Evolutionary conservation across 768 basidiomycete species (phyloP).

Genomic region (Calvatia gigantea): DNA sequence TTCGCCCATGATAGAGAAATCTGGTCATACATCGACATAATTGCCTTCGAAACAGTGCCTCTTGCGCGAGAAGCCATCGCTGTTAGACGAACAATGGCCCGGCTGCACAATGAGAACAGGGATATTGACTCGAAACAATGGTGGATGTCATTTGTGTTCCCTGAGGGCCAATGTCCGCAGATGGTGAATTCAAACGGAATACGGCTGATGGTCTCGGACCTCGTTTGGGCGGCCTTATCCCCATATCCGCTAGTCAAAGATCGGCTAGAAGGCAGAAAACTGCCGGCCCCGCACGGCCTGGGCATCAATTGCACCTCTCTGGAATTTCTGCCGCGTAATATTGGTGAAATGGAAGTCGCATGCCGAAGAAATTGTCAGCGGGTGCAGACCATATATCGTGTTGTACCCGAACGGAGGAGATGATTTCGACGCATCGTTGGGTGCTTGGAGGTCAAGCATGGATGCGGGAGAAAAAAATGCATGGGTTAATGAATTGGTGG

Average conservation of each 20-base stretch:
- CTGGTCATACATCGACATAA: constrained; percentile 56
- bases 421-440: constrained; percentile 43
- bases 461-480: constrained; percentile 15
- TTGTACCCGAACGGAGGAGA: constrained; percentile 73
- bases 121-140: constrained; percentile 55
- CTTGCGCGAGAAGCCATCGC: constrained; percentile 61
- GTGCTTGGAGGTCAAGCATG: constrained; percentile 35
- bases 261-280: constrained; percentile 11
- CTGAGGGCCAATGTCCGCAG: constrained; percentile 45
- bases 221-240: constrained; percentile 39
- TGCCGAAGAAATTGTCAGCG: constrained; percentile 11
- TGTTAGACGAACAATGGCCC: constrained; percentile 56
- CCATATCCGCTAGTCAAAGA: constrained; percentile 9
- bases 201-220: constrained; percentile 30
- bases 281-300: constrained; percentile 44
- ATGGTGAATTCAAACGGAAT: constrained; percentile 18
- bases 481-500: constrained; percentile 34
- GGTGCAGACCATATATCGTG: constrained; percentile 47
- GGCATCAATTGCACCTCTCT: constrained; percentile 74
- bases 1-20: constrained; percentile 44
- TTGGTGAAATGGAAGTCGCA: constrained; percentile 31
- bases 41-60: constrained; percentile 82
- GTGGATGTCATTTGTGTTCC: constrained; percentile 73
- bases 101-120: constrained; percentile 25
- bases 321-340: constrained; percentile 36